phyloP scores from a whole-genome alignment of 148 eudicot species.

The Silene uniflora region DNA sequence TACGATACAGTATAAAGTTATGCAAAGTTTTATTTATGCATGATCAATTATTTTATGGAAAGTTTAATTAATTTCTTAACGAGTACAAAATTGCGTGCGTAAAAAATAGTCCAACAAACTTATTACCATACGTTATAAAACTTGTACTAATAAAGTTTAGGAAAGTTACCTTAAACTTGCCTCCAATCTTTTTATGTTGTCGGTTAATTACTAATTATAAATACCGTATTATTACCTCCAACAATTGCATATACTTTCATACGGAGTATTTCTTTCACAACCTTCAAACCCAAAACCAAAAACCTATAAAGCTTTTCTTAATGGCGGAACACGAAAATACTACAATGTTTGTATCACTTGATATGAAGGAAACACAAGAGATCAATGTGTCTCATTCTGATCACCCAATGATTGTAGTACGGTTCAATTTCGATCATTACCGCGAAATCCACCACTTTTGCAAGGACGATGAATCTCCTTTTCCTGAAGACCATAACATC shows the following conservation, averaged over 20 bases:
- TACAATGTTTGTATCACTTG: neutral
- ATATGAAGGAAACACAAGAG: neutral
- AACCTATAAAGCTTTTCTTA: neutral
- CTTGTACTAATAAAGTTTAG: neutral
- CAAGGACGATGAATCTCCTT: neutral
- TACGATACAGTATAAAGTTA: too few species aligned
- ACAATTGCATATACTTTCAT: neutral
- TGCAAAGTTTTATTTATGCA: too few species aligned
- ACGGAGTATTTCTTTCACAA: neutral
- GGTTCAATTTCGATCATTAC: neutral
- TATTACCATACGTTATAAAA: too few species aligned
- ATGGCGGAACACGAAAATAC: neutral
- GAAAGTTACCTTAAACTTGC: neutral
- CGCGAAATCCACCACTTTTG: neutral
- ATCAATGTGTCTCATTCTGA: neutral
- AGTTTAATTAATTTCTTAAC: too few species aligned
- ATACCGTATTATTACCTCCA: neutral
- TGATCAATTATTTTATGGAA: too few species aligned
- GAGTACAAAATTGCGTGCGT: too few species aligned
- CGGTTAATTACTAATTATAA: neutral
- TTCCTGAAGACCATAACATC: neutral
- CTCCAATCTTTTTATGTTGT: neutral
- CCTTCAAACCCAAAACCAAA: neutral
- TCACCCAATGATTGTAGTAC: neutral
- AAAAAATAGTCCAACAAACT: too few species aligned